Conservation (phyloP, 495 filamentous ascomycete genomes). For the Penicillium lividum region DNA sequence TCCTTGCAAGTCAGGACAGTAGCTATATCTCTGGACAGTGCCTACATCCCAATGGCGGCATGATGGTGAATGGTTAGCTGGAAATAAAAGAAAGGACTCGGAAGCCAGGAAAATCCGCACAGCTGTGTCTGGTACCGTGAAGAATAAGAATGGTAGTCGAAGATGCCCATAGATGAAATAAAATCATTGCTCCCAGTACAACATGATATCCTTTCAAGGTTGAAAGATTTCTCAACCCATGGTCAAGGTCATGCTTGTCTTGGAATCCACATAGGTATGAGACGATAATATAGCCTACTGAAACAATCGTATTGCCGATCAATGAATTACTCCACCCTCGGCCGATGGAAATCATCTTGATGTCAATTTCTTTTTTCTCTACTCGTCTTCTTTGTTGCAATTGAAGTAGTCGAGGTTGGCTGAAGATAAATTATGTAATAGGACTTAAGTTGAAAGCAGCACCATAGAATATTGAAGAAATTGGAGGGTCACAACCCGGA, state of each 20-base stretch:
- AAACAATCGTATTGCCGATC: neutral
- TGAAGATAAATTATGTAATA: neutral
- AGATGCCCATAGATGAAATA: neutral
- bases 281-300: neutral
- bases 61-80: constrained; percentile 58
- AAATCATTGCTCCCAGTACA: too few species aligned
- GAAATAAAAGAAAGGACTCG: neutral
- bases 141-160: neutral
- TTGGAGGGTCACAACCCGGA: constrained; percentile 1
- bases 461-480: constrained; percentile 7
- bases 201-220: too few species aligned
- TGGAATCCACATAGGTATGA: neutral
- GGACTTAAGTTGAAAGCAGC: neutral
- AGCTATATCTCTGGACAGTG: constrained; percentile 61
- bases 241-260: neutral
- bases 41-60: constrained; percentile 70
- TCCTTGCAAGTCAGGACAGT: constrained; percentile 75
- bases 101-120: neutral
- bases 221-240: too few species aligned
- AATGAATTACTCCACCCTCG: neutral
- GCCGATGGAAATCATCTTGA: too few species aligned
- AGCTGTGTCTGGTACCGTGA: neutral
- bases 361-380: too few species aligned
- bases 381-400: too few species aligned
- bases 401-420: too few species aligned